phyloP scores from a whole-genome alignment of 2,329 filamentous ascomycete species.

The Huntiella bhutanensis region DNA sequence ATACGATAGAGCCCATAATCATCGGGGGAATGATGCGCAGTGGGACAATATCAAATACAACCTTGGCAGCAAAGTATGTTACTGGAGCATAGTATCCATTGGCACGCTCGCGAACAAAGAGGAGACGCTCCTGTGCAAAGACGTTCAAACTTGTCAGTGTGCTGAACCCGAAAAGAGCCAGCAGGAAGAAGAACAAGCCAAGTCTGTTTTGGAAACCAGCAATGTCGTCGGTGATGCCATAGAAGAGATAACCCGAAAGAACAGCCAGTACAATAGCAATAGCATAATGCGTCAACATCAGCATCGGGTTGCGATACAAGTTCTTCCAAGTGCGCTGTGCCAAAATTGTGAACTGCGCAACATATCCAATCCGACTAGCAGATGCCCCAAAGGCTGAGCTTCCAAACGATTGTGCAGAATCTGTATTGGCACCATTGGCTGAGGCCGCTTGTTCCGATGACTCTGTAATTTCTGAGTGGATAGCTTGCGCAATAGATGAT shows the following conservation, averaged over 20 bases:
- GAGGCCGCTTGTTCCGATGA: constrained; percentile 15
- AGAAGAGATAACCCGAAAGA: constrained; percentile 88
- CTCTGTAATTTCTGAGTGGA: constrained; percentile 52
- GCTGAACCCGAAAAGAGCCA: constrained; percentile 91
- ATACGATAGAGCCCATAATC: constrained; percentile 87
- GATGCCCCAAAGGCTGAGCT: constrained; percentile 50
- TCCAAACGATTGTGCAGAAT: constrained; percentile 17
- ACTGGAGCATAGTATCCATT: constrained; percentile 93
- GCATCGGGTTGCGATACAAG: constrained; percentile 87
- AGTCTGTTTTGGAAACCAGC: constrained; percentile 94
- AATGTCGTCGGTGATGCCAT: constrained; percentile 88
- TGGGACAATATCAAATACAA: constrained; percentile 95
- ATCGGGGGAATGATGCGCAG: constrained; percentile 87
- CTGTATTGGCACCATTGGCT: constrained; percentile 47
- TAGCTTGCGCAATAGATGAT: constrained; percentile 57
- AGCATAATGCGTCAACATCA: constrained; percentile 97
- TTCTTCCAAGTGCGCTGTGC: constrained; percentile 91
- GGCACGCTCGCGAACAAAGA: constrained; percentile 84
- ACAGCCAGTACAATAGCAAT: constrained; percentile 90
- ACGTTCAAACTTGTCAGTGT: constrained; percentile 86
- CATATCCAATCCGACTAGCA: constrained; percentile 63
- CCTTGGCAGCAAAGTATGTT: constrained; percentile 87
- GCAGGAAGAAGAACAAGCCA: constrained; percentile 91
- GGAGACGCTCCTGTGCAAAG: constrained; percentile 72
- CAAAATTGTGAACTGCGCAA: constrained; percentile 72